Conservation (phyloP, 2,329 filamentous ascomycete genomes). For the Sporothrix protearum region DNA sequence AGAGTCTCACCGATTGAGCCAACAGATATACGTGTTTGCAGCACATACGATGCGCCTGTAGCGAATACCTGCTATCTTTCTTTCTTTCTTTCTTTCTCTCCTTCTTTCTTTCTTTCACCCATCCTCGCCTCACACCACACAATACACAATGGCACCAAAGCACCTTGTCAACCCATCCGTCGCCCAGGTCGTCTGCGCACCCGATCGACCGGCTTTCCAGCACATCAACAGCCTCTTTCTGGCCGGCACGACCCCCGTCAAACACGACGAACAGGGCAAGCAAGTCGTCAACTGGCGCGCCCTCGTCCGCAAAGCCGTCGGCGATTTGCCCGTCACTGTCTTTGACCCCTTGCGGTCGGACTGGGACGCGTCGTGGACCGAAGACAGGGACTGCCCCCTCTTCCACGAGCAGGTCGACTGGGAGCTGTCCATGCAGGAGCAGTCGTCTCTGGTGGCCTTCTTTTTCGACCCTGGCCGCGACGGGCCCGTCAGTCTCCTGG, state of each 20-base stretch:
- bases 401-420: slow-evolving; percentile 57
- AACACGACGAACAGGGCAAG: slow-evolving; percentile 24
- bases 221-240: slow-evolving; percentile 49
- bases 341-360: slow-evolving; percentile 54
- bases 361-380: slow-evolving; percentile 54
- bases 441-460: slow-evolving; percentile 52
- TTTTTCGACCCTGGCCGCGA: slow-evolving; percentile 52
- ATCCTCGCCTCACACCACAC: not conserved
- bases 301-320: slow-evolving; percentile 41
- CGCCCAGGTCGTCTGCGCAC: slow-evolving; percentile 35
- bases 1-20: not conserved
- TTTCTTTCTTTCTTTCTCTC: not conserved
- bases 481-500: slow-evolving; percentile 57
- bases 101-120: no score
- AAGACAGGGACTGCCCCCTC: slow-evolving; percentile 45
- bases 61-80: no score
- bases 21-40: not conserved
- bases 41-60: not conserved
- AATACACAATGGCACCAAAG: not conserved
- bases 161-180: not conserved
- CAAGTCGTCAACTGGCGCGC: slow-evolving; percentile 49
- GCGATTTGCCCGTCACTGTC: slow-evolving; percentile 49
- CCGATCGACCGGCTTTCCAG: slow-evolving; percentile 24
- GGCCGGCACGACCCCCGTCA: slow-evolving; percentile 51
- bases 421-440: slow-evolving; percentile 57